Base-by-base conservation (phyloP, 1,284 basidiomycete species). In the Moesziomyces parantarcticus region DNA sequence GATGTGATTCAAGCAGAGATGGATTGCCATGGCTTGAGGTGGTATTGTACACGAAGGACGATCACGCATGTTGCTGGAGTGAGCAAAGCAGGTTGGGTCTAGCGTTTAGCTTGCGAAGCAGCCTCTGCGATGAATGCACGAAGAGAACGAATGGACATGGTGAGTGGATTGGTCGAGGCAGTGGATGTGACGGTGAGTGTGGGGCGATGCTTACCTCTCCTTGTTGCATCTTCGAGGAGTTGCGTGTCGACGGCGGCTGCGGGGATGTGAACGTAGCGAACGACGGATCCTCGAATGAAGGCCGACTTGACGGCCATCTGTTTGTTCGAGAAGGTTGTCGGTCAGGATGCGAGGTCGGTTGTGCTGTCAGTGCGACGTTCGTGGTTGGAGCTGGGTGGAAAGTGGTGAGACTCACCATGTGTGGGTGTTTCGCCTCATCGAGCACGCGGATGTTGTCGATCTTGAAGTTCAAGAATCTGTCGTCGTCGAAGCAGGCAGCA, bases 251-350 rank as follows among this genome's bases (percentile, higher is more conserved):
- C 94, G 67, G 92, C 92, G 61, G 93, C 90, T 21, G 93, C 89
- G 3, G 94, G 93, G 60, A 99, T 88, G 83, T 97, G 92, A 11
- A 99, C 97, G 83, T 98, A 99, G 76, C 97, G 90, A 40, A 99
- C 95, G 14, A 99, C 97, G 3, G 94, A 97, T 62, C 97, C 97
- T 58, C 97, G 91, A 79, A 99, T 99, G 84, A 99, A 99, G 83
- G 94, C 96, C 84, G 97, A 99, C 86, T 96, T 97, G 48, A 99
- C 95, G 0, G 97, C 94, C 90, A 97, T 93, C 96, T 99, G 79
- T 41, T 10, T 4, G 26, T 13, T 8, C 3, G n/a, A n/a, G 21
- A 22, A 43, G 43, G 45, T 18, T 14, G 36, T 18, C 16, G 36
- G 7, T 39, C 36, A 4, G 16, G 34, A 36, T 36, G 3, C 32